Percentiles rank a stretch among this genome's conserved stretches.
Evolutionary conservation across 2,329 filamentous ascomycete genomes (phyloP).

Genomic region (Xylaria sp.): DNA sequence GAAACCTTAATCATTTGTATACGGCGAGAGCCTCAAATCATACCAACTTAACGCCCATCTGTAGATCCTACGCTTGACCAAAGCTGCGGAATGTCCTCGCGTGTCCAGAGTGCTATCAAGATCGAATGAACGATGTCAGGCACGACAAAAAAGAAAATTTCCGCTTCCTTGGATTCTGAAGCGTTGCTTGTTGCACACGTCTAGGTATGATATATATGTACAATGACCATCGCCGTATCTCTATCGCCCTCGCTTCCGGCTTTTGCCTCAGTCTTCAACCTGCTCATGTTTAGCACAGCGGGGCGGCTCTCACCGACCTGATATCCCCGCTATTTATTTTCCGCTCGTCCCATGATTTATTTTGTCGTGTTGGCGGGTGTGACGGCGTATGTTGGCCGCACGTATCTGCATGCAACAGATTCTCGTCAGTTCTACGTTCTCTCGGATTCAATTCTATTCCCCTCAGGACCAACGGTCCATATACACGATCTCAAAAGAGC

Average conservation of each 20-base stretch:
- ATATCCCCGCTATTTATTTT: background rate
- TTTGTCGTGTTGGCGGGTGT: conserved; percentile 72
- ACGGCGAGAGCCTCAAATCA: background rate
- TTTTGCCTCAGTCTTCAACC: background rate
- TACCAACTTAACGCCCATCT: background rate
- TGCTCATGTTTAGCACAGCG: background rate
- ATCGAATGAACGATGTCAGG: background rate
- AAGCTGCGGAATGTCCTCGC: background rate
- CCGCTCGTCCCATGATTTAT: conserved; percentile 51
- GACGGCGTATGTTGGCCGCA: conserved; percentile 81
- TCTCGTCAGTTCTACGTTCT: background rate
- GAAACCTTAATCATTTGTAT: no score
- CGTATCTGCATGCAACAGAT: conserved; percentile 44
- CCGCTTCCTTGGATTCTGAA: background rate
- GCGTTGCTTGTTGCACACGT: conserved; percentile 26
- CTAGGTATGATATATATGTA: conserved; percentile 25
- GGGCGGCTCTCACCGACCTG: background rate
- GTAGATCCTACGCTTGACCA: background rate
- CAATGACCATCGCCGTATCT: conserved; percentile 8
- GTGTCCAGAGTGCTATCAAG: background rate
- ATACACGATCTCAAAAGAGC: background rate
- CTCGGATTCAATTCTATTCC: no score
- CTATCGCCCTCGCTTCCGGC: background rate
- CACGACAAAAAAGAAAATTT: background rate
- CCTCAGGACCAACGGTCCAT: background rate